Base-by-base conservation (phyloP, 768 basidiomycete species). In the Obba rivulosa region DNA sequence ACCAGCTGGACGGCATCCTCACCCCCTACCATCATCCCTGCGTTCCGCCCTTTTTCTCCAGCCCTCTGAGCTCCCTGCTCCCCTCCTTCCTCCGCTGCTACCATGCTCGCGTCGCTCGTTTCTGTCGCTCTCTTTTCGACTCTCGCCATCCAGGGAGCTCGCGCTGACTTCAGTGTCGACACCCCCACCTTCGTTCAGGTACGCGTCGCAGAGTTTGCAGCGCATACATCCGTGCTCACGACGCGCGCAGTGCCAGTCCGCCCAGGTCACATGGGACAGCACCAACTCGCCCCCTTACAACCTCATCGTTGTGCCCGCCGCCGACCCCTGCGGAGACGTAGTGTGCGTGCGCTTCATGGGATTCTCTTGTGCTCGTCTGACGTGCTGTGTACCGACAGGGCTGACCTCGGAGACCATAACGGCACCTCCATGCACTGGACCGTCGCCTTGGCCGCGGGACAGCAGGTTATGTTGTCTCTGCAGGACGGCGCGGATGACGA, bases 91-190 rank as follows among this genome's bases (percentile, higher is more conserved):
- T 56, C 34, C 53, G 40, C 52, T 38, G 39, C 55, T 43, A 77
- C 65, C 68, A 91, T 90, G 88, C 82, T 81, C 77, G 70, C 79
- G 72, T 86, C 88, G 69, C 68, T 90, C 86, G 44, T 87, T 87
- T 75, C 77, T 51, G 63, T 79, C 69, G 73, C 84, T 60, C 78
- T 89, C 81, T 68, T 88, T 71, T 66, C 76, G 61, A 62, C 71
- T 56, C 69, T 81, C 64, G 75, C 75, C 64, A 57, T 79, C 60
- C 71, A 62, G 53, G 69, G 69, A 61, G 81, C 71, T 46, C 56
- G 76, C 46, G 81, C 86, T 49, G 71, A 67, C 17, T 76, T 87
- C 56, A 60, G 67, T 36, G 69, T 88, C 58, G 61, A 58, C 55
- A 76, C 76, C 21, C 83, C 85, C 35, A 8, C 45, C 3, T 54